phyloP scores from a whole-genome alignment of 139 green algal species.

The Chlorella sp. region DNA sequence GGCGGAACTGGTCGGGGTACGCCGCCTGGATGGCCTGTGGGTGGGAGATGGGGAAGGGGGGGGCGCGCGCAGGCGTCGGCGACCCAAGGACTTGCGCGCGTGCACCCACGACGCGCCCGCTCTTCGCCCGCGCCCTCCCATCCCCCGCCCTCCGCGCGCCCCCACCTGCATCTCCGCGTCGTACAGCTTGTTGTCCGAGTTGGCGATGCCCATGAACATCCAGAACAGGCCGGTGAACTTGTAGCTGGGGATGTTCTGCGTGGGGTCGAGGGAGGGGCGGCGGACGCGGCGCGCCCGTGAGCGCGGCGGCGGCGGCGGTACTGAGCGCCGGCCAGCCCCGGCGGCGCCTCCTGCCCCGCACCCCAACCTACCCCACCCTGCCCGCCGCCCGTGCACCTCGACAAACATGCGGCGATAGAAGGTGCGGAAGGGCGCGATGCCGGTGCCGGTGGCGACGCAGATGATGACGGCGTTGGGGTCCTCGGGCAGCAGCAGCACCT shows the following conservation, averaged over 20 bases:
- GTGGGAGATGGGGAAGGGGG: background rate
- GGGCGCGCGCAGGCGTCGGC: too few relatives aligned
- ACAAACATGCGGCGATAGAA: slow-evolving; percentile 94
- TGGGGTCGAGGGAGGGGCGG: too few relatives aligned
- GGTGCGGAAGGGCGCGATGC: slow-evolving; percentile 96
- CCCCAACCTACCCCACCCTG: too few relatives aligned
- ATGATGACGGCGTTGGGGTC: slow-evolving; percentile 90
- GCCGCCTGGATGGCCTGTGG: slow-evolving; percentile 25
- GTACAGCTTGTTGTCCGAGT: slow-evolving; percentile 96
- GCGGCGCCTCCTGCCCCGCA: too few relatives aligned
- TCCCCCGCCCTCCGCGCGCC: too few relatives aligned
- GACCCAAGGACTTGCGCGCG: background rate
- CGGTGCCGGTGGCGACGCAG: slow-evolving; percentile 98
- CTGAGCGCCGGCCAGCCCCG: too few relatives aligned
- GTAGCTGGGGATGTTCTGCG: slow-evolving; percentile 93
- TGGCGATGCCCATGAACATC: slow-evolving; percentile 99
- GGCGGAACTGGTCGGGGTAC: slow-evolving; percentile 92
- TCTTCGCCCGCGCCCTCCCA: too few relatives aligned
- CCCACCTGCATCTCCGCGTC: slow-evolving; percentile 96
- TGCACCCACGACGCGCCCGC: slow-evolving; percentile 16
- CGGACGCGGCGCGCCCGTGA: too few relatives aligned
- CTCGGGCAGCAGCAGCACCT: slow-evolving; percentile 95
- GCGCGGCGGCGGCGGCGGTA: too few relatives aligned
- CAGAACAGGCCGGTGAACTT: slow-evolving; percentile 92
- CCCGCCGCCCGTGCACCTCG: too few relatives aligned